These are phyloP conservation scores for Aspergillus bridgeri DNA, from an alignment of 495 filamentous ascomycete genomes.

Conservation along the genomic window DNA sequence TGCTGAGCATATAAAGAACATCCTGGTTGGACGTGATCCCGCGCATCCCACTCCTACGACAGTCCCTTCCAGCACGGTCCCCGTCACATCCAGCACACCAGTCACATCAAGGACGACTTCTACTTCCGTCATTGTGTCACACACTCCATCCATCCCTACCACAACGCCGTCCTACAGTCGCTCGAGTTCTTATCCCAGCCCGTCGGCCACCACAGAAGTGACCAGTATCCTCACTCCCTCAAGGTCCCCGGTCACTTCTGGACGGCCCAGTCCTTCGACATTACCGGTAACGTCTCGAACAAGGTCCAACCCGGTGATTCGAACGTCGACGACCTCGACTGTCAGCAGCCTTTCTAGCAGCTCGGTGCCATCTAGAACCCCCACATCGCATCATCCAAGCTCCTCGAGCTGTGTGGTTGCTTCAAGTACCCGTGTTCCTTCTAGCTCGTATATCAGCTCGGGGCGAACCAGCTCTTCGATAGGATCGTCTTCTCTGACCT, in stretches of 20 bases:
- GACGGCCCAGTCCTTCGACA: neutral
- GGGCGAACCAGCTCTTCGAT: neutral
- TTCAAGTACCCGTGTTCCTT: conserved; percentile 3
- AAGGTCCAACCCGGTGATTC: neutral
- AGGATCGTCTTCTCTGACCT: neutral
- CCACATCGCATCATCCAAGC: conserved; percentile 9
- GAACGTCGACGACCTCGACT: neutral
- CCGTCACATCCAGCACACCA: conserved; percentile 21
- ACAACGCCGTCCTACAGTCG: conserved; percentile 7
- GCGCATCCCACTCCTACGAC: conserved; percentile 19
- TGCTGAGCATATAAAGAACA: conserved; percentile 39
- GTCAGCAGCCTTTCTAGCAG: neutral
- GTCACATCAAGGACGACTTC: conserved; percentile 14
- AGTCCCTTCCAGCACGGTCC: conserved; percentile 15
- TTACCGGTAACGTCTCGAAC: neutral
- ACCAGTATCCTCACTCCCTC: neutral
- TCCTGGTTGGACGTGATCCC: conserved; percentile 35
- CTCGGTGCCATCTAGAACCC: conserved; percentile 9
- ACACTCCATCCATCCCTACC: conserved; percentile 14
- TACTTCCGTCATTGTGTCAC: conserved; percentile 14
- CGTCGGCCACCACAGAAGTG: conserved; percentile 6
- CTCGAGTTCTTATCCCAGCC: conserved; percentile 1
- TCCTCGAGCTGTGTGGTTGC: conserved; percentile 9
- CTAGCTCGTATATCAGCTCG: conserved; percentile 9
- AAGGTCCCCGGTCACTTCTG: neutral